Percentiles rank a stretch among this genome's conserved stretches.
Evolutionary conservation across 2,329 filamentous ascomycete genomes (phyloP).

Genomic region (Ophiostoma sp.): DNA sequence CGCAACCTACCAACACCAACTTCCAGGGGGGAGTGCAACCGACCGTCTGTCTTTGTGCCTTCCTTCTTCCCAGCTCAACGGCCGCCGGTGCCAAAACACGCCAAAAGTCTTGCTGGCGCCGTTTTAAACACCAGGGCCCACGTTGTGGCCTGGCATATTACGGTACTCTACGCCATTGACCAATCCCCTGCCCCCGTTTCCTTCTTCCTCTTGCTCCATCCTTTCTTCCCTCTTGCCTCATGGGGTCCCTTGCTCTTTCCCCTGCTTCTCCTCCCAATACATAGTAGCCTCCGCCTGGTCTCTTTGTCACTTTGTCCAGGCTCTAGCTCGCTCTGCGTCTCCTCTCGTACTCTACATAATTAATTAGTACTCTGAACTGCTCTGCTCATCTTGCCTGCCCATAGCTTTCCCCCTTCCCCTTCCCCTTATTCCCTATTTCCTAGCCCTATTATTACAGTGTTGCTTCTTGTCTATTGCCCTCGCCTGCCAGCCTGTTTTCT

Average conservation of each 20-base stretch:
- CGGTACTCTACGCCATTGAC: constrained; percentile 18
- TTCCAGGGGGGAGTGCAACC: constrained; percentile 14
- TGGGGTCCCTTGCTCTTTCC: constrained; percentile 8
- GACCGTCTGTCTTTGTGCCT: constrained; percentile 15
- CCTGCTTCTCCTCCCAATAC: not conserved
- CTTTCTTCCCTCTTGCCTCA: not conserved
- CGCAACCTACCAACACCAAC: constrained; percentile 9
- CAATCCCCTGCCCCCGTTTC: constrained; percentile 20
- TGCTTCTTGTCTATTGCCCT: not conserved
- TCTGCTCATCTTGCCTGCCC: not conserved
- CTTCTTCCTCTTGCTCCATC: not conserved
- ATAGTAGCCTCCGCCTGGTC: not conserved
- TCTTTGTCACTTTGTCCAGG: constrained; percentile 17
- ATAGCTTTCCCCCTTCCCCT: constrained; percentile 10
- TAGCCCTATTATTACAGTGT: not conserved
- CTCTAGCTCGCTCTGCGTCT: constrained; percentile 1
- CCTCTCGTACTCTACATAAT: not conserved
- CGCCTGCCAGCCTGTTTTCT: not conserved
- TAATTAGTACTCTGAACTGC: too few relatives aligned
- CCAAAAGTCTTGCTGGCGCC: constrained; percentile 5
- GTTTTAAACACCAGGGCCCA: constrained; percentile 17
- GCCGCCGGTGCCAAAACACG: constrained; percentile 8
- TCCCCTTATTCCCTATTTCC: not conserved
- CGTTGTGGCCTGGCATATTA: constrained; percentile 13
- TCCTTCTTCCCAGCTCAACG: constrained; percentile 17